A percentile compares a stretch with the other conserved stretches of the same genome.
phyloP scores from a whole-genome alignment of 257 asterid species.

The Vinca minor region DNA sequence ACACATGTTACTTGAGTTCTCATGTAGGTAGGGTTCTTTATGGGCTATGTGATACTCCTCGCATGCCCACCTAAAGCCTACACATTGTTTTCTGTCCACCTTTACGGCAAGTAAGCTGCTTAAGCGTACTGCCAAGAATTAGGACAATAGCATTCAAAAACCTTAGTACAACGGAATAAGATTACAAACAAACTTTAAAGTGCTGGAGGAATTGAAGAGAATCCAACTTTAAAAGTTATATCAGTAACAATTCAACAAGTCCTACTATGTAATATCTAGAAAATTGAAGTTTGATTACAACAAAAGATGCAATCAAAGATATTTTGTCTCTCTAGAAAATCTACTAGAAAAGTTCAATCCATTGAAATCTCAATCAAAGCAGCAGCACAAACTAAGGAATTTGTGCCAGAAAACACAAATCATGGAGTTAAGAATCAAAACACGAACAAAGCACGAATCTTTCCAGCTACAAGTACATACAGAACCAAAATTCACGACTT shows the following conservation, averaged over 20 bases:
- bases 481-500: no score
- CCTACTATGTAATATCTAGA: not conserved
- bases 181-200: not conserved
- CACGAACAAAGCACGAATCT: not conserved
- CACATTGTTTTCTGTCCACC: slow-evolving; percentile 50
- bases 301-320: not conserved
- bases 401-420: not conserved
- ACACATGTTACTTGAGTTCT: slow-evolving; percentile 5
- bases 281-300: not conserved
- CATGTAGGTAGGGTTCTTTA: slow-evolving; percentile 54
- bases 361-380: not conserved
- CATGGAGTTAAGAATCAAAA: not conserved
- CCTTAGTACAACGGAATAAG: not conserved
- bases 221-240: not conserved
- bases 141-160: slow-evolving; percentile 29
- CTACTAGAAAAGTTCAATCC: not conserved
- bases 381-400: not conserved
- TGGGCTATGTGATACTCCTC: slow-evolving; percentile 37
- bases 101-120: slow-evolving; percentile 73
- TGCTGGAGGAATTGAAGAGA: not conserved
- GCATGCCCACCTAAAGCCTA: slow-evolving; percentile 66
- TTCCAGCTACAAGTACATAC: not conserved
- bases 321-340: not conserved
- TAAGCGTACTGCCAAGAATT: slow-evolving; percentile 74
- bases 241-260: not conserved